Percentiles rank a stretch among this genome's conserved stretches.
phyloP scores from a whole-genome alignment of 2,329 filamentous ascomycete species.

The Colletotrichum scovillei region DNA sequence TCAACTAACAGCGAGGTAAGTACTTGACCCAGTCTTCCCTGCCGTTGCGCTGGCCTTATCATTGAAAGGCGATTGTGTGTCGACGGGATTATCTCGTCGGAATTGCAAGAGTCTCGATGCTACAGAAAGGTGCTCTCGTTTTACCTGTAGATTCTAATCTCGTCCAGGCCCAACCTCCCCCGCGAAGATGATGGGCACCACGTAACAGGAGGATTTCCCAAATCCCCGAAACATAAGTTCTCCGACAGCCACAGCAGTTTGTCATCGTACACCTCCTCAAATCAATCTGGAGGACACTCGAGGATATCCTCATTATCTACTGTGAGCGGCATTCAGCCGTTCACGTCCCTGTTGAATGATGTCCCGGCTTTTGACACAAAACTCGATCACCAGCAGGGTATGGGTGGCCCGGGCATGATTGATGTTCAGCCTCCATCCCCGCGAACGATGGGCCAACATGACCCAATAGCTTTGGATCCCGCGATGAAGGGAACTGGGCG shows the following conservation, averaged over 20 bases:
- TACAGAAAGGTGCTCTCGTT: background rate
- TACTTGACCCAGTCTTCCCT: background rate
- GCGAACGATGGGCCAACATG: slow-evolving; percentile 33
- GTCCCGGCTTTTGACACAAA: slow-evolving; percentile 51
- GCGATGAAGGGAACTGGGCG: slow-evolving; percentile 29
- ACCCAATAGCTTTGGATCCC: slow-evolving; percentile 19
- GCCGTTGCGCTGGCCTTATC: background rate
- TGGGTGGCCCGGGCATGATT: slow-evolving; percentile 33
- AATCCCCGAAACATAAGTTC: slow-evolving; percentile 51
- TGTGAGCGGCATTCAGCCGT: slow-evolving; percentile 53
- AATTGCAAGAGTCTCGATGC: background rate
- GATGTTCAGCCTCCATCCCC: slow-evolving; percentile 40
- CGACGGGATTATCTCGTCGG: background rate
- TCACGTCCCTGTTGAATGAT: slow-evolving; percentile 49
- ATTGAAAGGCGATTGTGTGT: background rate
- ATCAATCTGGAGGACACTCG: slow-evolving; percentile 59
- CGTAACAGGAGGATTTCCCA: slow-evolving; percentile 35
- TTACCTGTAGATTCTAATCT: slow-evolving; percentile 30
- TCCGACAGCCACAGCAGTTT: slow-evolving; percentile 65
- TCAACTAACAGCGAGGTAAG: slow-evolving; percentile 38
- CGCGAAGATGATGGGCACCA: slow-evolving; percentile 35
- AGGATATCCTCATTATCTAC: slow-evolving; percentile 66
- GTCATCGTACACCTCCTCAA: slow-evolving; percentile 60
- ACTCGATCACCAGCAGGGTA: slow-evolving; percentile 38
- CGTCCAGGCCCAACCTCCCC: slow-evolving; percentile 36